A percentile compares a stretch with the other conserved stretches of the same genome.
These are phyloP conservation scores for Epichloe gansuensis DNA, from an alignment of 2,329 filamentous ascomycete species.

Conservation along the genomic window DNA sequence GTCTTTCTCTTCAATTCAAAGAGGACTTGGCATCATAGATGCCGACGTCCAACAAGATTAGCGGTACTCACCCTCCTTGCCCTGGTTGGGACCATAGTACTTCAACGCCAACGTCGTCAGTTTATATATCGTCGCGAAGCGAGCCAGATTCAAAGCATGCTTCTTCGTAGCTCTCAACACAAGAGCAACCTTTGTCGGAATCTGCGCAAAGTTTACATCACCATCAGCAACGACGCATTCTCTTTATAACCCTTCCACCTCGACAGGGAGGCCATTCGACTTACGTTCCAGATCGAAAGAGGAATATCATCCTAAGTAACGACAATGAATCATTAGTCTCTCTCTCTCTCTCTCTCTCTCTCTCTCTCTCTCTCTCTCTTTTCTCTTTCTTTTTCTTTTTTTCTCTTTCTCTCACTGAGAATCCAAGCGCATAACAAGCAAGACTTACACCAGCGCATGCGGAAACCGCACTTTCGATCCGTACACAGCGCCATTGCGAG, in stretches of 20 bases:
- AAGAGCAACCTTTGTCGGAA: slow-evolving; percentile 60
- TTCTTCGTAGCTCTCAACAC: slow-evolving; percentile 79
- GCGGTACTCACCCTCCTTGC: slow-evolving; percentile 39
- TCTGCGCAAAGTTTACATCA: slow-evolving; percentile 16
- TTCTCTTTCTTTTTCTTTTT: neutral
- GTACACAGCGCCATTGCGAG: slow-evolving; percentile 94
- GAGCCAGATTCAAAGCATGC: slow-evolving; percentile 83
- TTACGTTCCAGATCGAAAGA: slow-evolving; percentile 85
- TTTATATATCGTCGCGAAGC: slow-evolving; percentile 90
- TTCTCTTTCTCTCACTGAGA: too few species aligned
- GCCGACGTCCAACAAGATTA: neutral
- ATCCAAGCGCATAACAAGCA: neutral
- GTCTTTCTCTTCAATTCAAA: neutral
- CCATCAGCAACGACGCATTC: neutral
- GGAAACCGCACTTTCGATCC: slow-evolving; percentile 96
- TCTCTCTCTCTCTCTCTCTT: too few species aligned
- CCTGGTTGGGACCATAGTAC: slow-evolving; percentile 42
- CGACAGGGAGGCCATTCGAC: slow-evolving; percentile 18
- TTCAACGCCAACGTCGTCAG: slow-evolving; percentile 63
- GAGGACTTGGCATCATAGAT: neutral
- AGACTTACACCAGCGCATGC: slow-evolving; percentile 70
- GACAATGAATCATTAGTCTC: neutral
- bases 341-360: neutral
- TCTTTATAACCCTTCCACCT: neutral
- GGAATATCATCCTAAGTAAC: slow-evolving; percentile 69